A percentile compares a stretch with the other conserved stretches of the same genome.
These are phyloP conservation scores for Theobroma grandiflorum DNA, from an alignment of 441 rosid species.

Conservation along the genomic window DNA sequence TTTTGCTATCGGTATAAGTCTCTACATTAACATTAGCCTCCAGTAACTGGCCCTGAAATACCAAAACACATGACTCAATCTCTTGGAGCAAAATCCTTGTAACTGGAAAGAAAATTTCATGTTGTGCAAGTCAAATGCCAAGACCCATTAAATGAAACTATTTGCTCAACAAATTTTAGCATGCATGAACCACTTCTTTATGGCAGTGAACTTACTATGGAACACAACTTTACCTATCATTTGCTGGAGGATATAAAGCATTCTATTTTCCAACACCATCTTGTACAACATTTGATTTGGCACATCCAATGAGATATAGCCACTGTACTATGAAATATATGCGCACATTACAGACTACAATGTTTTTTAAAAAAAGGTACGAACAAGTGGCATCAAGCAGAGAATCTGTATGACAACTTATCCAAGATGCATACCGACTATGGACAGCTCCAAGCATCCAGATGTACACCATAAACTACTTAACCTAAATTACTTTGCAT, in stretches of 20 bases:
- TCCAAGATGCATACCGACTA: neutral
- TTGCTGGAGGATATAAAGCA: neutral
- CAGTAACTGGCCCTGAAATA: conserved; percentile 44
- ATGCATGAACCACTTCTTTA: neutral
- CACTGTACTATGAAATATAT: neutral
- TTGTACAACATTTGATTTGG: neutral
- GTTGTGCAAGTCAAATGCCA: neutral
- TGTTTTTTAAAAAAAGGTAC: neutral
- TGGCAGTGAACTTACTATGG: neutral
- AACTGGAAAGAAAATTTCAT: conserved; percentile 3
- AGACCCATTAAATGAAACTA: neutral
- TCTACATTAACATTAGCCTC: conserved; percentile 33
- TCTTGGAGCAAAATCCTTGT: neutral
- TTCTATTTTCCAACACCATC: neutral
- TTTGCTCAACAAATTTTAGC: neutral
- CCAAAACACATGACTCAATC: conserved; percentile 22
- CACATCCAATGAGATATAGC: neutral
- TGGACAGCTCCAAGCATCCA: neutral
- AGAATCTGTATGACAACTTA: neutral
- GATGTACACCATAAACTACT: neutral
- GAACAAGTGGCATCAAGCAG: neutral
- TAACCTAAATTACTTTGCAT: neutral
- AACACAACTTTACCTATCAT: neutral
- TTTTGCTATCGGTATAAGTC: conserved; percentile 28
- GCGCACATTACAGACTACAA: neutral